Evolutionary conservation across 805 yeast species (phyloP).

Genomic region (Wickerhamiella nectarea): DNA sequence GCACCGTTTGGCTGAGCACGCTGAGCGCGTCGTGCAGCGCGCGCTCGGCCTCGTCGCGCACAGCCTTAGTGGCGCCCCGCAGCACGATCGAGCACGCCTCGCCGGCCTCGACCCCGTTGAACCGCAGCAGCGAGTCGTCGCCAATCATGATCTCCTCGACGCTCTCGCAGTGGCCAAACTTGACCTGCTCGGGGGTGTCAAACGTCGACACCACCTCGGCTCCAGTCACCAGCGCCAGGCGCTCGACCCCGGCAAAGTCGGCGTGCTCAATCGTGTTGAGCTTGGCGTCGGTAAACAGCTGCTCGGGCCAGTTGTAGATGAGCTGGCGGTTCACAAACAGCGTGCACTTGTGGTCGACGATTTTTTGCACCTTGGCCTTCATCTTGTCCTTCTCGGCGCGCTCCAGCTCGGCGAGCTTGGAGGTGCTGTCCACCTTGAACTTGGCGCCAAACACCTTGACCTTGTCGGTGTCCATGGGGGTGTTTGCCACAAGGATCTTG

Average conservation of each 20-base stretch:
- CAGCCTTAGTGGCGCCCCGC: conserved; percentile 96
- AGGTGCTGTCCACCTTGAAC: conserved; percentile 88
- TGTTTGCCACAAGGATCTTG: conserved; percentile 81
- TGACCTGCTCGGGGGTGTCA: conserved; percentile 78
- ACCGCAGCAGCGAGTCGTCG: conserved; percentile 78
- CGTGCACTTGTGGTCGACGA: conserved; percentile 73
- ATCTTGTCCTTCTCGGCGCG: conserved; percentile 88
- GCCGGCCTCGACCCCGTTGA: conserved; percentile 91
- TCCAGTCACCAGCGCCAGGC: conserved; percentile 91
- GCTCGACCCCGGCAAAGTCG: conserved; percentile 94
- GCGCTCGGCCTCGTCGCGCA: conserved; percentile 92
- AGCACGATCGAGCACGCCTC: conserved; percentile 92
- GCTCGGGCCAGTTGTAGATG: conserved; percentile 97
- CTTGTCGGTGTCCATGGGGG: conserved; percentile 88
- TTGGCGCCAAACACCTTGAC: conserved; percentile 97
- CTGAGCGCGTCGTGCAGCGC: conserved; percentile 94
- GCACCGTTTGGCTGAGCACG: conserved; percentile 87
- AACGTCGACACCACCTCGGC: conserved; percentile 97
- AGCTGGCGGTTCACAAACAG: conserved; percentile 91
- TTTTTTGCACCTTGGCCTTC: conserved; percentile 79
- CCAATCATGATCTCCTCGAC: conserved; percentile 92
- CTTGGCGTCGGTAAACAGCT: conserved; percentile 71
- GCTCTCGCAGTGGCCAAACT: conserved; percentile 72
- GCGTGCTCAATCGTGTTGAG: conserved; percentile 95
- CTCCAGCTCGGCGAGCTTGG: conserved; percentile 86